Base-by-base conservation (phyloP, 176 grass and related monocot species). In the Cenchrus fungigraminus region DNA sequence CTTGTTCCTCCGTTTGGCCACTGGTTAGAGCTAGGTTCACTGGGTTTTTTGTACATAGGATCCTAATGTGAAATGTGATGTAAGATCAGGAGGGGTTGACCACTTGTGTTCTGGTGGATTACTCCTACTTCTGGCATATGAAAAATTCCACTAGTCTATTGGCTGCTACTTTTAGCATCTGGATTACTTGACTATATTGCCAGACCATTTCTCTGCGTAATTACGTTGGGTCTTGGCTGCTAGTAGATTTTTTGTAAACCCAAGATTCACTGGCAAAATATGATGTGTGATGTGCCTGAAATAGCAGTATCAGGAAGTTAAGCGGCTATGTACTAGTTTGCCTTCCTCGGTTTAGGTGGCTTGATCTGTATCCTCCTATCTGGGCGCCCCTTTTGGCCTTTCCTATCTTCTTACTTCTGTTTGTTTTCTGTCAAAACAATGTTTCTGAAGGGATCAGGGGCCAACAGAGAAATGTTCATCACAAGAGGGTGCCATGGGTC, bases 391-490 rank as follows among this genome's bases (percentile, higher is more conserved):
- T 22, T 60, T 60, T 34, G 34, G 34, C 57, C 57, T 53, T 53
- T 10, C 34, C 34, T 34, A 34, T 34, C 34, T 60, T 60, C 42
- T 81, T 20, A 71, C 85, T 59, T 28, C 28, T 50, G 56, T 69
- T 64, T 51, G 56, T 34, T 80, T 65, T 77, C 82, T n/a, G 60
- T 71, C 44, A 59, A 61, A 81, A 70, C 68, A 28, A 83, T 76
- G 65, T 55, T 56, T 44, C 11, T 58, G 47, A 85, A 95, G 95
- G 72, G 82, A 69, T 12, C 58, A 40, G 82, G 79, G 9, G 12
- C 7, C 19, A 13, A 3, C 22, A 12, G 77, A 83, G 40, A 84
- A 81, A 68, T 61, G 52, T 83, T n/a, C 73, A 43, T 62, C 74
- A 69, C 78, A 88, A 80, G 88, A 91, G 40, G 63, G 68, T 45